Conservation (phyloP, 73 alveolate genomes). For the Paramecium primaurelia region DNA sequence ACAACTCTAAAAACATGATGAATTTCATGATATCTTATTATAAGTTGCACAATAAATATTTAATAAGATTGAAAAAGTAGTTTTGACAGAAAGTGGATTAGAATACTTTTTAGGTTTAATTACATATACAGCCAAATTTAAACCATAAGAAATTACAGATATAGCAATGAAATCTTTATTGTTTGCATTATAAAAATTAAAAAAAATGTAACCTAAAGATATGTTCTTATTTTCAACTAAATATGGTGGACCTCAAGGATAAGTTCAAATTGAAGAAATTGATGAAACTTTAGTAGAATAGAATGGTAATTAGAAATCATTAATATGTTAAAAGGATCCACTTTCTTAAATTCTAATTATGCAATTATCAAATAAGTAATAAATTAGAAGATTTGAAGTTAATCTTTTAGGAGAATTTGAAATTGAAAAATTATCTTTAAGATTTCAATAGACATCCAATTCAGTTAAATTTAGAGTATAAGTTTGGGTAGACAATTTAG, state of each 20-base stretch:
- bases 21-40: background rate
- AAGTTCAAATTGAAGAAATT: background rate
- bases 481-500: constrained; percentile 7
- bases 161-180: background rate
- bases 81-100: constrained; percentile 8
- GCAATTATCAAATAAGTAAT: background rate
- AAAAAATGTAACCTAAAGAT: background rate
- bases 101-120: background rate
- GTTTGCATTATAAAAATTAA: background rate
- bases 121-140: background rate
- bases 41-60: constrained; percentile 19
- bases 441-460: background rate
- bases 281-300: background rate
- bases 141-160: background rate
- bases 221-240: background rate
- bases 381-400: background rate
- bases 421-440: background rate
- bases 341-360: background rate
- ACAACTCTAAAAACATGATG: background rate
- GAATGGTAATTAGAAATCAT: background rate
- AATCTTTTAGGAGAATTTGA: constrained; percentile 23
- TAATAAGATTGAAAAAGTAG: background rate
- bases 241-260: background rate
- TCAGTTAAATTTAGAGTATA: constrained; percentile 14
- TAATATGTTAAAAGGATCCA: constrained; percentile 1